phyloP scores from a whole-genome alignment of 805 yeast genomes.

The Kregervanrija fluxuum region DNA sequence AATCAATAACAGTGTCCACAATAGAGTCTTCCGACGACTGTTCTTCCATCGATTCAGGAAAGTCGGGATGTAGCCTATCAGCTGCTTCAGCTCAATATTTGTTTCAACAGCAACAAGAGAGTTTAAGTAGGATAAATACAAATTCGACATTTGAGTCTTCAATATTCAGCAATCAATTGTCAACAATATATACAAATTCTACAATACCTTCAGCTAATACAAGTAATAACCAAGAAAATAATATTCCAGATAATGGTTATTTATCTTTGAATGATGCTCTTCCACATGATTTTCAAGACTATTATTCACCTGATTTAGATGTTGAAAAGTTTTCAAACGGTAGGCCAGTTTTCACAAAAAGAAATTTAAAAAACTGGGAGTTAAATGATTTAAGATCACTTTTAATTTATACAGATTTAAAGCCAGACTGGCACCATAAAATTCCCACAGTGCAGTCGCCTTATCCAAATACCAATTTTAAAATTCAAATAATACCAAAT shows the following conservation, averaged over 20 bases:
- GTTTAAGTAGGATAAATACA: constrained; percentile 9
- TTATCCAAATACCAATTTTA: constrained; percentile 32
- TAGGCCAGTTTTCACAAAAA: constrained; percentile 54
- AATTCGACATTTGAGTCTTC: constrained; percentile 17
- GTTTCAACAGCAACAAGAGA: constrained; percentile 9
- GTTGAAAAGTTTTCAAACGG: constrained; percentile 47
- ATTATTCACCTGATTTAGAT: constrained; percentile 51
- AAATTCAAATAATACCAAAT: constrained; percentile 46
- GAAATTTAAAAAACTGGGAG: constrained; percentile 64
- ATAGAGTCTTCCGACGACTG: constrained; percentile 17
- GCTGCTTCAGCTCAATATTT: constrained; percentile 9
- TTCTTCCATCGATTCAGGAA: constrained; percentile 19
- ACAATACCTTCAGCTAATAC: constrained; percentile 13
- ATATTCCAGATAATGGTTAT: constrained; percentile 5
- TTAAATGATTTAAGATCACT: constrained; percentile 62
- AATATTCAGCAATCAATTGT: constrained; percentile 17
- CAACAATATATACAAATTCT: constrained; percentile 22
- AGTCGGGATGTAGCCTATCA: constrained; percentile 11
- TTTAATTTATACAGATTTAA: constrained; percentile 42
- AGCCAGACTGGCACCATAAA: constrained; percentile 49
- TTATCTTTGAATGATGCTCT: constrained; percentile 39
- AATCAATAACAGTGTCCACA: constrained; percentile 18
- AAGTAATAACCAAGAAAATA: not conserved
- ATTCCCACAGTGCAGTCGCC: constrained; percentile 37
- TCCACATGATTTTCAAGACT: constrained; percentile 45